phyloP scores from a whole-genome alignment of 2,329 filamentous ascomycete genomes.

The Epichloe sibirici region DNA sequence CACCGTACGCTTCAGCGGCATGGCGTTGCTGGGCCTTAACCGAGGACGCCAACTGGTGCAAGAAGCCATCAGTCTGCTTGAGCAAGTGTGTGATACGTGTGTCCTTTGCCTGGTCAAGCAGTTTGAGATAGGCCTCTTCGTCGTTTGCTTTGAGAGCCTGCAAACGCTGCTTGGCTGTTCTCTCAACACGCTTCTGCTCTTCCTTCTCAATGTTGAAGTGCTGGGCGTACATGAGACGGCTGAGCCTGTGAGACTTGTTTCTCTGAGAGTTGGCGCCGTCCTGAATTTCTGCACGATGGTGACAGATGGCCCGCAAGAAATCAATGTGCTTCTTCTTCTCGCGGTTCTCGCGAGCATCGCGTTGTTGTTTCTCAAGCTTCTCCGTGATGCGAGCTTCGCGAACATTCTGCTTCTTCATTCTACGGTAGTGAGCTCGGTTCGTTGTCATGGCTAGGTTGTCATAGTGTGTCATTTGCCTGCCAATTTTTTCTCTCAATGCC shows the following conservation, averaged over 20 bases:
- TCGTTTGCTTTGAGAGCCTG: constrained; percentile 98
- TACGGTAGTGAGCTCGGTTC: constrained; percentile 79
- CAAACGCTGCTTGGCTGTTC: constrained; percentile 97
- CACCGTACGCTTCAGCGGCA: constrained; percentile 66
- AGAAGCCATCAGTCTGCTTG: constrained; percentile 93
- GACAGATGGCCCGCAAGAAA: constrained; percentile 76
- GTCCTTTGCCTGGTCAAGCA: constrained; percentile 97
- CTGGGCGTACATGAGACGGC: constrained; percentile 76
- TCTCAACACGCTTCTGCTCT: constrained; percentile 95
- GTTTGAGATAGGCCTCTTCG: constrained; percentile 95
- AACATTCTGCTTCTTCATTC: constrained; percentile 94
- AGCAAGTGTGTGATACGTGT: constrained; percentile 97
- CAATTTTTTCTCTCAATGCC: constrained; percentile 72
- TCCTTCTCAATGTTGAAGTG: constrained; percentile 98
- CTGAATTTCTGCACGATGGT: constrained; percentile 67
- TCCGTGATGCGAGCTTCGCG: constrained; percentile 94
- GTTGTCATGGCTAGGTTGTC: constrained; percentile 96
- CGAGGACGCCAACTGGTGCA: constrained; percentile 87
- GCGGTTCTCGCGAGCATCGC: constrained; percentile 85
- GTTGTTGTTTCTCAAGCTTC: constrained; percentile 97
- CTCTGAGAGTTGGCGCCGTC: constrained; percentile 55
- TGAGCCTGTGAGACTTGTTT: constrained; percentile 71
- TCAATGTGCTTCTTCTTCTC: constrained; percentile 97
- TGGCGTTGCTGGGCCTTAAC: constrained; percentile 89
- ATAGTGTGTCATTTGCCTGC: constrained; percentile 85